phyloP scores from a whole-genome alignment of 768 basidiomycete genomes.

The Podaxis rugospora region DNA sequence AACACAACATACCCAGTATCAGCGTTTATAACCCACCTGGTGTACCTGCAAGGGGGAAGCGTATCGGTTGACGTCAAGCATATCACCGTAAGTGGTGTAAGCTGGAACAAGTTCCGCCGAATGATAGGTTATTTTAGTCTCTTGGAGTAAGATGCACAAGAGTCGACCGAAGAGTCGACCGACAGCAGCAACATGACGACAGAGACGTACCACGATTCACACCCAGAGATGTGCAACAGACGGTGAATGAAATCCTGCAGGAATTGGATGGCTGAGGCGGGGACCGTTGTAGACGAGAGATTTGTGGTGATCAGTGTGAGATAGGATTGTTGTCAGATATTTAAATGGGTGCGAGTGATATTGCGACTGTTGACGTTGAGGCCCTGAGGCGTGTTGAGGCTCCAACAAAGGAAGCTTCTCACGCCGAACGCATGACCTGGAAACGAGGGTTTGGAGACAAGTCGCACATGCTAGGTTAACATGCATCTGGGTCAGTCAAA shows the following conservation, averaged over 20 bases:
- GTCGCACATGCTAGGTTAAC: neutral
- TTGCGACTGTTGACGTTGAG: neutral
- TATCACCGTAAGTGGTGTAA: conserved; percentile 52
- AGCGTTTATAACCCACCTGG: conserved; percentile 82
- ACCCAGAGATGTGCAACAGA: conserved; percentile 38
- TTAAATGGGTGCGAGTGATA: too few relatives aligned
- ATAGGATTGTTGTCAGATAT: too few relatives aligned
- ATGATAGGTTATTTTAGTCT: conserved; percentile 28
- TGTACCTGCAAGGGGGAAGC: conserved; percentile 62
- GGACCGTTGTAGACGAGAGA: too few relatives aligned
- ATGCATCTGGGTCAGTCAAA: neutral
- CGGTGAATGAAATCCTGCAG: conserved; percentile 29
- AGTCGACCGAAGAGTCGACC: conserved; percentile 39
- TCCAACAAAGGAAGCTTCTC: neutral
- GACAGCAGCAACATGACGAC: conserved; percentile 10
- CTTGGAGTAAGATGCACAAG: conserved; percentile 59
- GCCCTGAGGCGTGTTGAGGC: neutral
- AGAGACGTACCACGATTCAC: conserved; percentile 33
- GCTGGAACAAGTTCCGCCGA: neutral
- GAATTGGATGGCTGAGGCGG: conserved; percentile 9
- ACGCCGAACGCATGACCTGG: neutral
- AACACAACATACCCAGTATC: conserved; percentile 67
- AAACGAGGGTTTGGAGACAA: neutral
- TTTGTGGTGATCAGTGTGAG: too few relatives aligned
- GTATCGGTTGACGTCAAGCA: conserved; percentile 58